Percentiles rank a stretch among this genome's conserved stretches.
These are phyloP conservation scores for Lipomyces chichibuensis DNA, from an alignment of 805 yeast genomes.

Conservation along the genomic window DNA sequence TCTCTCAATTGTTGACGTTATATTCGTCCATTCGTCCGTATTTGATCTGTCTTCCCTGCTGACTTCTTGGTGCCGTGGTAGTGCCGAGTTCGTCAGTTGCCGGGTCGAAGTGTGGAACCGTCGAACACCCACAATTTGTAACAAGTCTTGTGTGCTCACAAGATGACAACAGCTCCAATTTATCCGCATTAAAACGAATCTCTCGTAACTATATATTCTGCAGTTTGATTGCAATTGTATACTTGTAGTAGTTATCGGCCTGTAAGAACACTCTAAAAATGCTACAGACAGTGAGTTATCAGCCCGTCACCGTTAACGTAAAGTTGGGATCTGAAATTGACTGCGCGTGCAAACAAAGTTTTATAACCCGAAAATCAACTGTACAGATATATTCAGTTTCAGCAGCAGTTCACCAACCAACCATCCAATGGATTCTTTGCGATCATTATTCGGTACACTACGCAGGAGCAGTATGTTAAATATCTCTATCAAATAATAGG, in stretches of 20 bases:
- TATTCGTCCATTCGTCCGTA: slow-evolving; percentile 81
- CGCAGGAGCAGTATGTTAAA: slow-evolving; percentile 26
- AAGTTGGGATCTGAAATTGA: too few relatives aligned
- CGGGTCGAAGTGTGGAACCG: neutral
- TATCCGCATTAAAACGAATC: neutral
- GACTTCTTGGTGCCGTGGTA: neutral
- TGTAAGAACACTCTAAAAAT: neutral
- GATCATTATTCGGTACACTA: slow-evolving; percentile 17
- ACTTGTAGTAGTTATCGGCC: neutral
- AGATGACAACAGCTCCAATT: neutral
- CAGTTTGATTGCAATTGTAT: neutral
- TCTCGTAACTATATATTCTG: neutral
- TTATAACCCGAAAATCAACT: too few relatives aligned
- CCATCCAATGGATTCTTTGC: slow-evolving; percentile 16
- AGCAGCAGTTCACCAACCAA: neutral
- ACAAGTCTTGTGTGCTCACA: neutral
- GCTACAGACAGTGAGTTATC: neutral
- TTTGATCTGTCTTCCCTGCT: slow-evolving; percentile 47
- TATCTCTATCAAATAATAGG: neutral
- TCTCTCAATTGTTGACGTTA: slow-evolving; percentile 70
- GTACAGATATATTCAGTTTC: neutral
- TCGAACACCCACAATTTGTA: neutral
- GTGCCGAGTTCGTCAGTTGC: neutral
- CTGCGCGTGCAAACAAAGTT: too few relatives aligned
- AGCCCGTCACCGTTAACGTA: too few relatives aligned